phyloP scores from a whole-genome alignment of 306 rosid genomes.

The Prunus dulcis region DNA sequence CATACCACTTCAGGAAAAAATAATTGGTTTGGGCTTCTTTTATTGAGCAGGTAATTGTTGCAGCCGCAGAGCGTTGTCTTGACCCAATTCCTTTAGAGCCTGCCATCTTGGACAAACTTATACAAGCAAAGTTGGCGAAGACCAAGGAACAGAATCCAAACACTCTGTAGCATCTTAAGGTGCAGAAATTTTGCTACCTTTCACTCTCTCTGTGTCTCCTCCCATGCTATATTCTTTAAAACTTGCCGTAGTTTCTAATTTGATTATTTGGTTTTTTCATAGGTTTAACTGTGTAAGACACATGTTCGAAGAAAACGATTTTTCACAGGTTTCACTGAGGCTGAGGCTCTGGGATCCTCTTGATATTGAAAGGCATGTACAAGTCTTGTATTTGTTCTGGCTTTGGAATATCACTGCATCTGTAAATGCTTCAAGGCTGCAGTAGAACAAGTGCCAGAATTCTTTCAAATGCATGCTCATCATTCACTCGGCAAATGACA shows the following conservation, averaged over 20 bases:
- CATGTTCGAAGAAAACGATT: background rate
- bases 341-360: background rate
- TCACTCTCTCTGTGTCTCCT: background rate
- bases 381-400: background rate
- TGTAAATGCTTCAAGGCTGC: background rate
- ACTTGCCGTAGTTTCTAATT: background rate
- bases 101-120: conserved; percentile 82
- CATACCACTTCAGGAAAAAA: background rate
- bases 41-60: conserved; percentile 74
- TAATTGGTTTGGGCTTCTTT: conserved; percentile 5
- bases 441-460: background rate
- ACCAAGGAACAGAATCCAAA: conserved; percentile 43
- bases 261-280: background rate
- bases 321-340: background rate
- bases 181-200: background rate
- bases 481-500: background rate
- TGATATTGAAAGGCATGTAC: background rate
- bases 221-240: background rate
- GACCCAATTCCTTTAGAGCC: conserved; percentile 84
- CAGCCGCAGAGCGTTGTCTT: conserved; percentile 87
- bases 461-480: background rate
- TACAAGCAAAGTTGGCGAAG: conserved; percentile 75
- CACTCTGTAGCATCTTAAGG: conserved; percentile 31
- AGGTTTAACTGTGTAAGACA: background rate
- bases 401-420: background rate